These are phyloP conservation scores for Ganoderma meredithae DNA, from an alignment of 1,284 basidiomycete species.

Conservation along the genomic window DNA sequence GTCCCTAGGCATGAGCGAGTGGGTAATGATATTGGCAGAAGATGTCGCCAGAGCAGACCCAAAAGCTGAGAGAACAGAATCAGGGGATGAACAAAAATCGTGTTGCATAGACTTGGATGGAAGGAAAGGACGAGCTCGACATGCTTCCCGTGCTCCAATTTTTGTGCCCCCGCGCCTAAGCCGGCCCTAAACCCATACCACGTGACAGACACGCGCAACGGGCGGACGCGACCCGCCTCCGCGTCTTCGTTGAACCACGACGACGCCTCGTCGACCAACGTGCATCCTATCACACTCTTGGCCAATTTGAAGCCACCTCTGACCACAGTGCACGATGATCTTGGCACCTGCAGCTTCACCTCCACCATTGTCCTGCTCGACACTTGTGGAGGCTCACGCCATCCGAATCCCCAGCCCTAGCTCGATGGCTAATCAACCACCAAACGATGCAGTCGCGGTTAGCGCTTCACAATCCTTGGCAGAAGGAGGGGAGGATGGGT, in stretches of 20 bases:
- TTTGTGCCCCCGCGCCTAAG: conserved; percentile 8
- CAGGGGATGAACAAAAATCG: not conserved
- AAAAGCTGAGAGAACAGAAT: not conserved
- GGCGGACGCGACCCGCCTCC: not conserved
- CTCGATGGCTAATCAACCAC: not conserved
- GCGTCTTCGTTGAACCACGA: not conserved
- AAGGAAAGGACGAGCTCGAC: not conserved
- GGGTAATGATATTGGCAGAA: conserved; percentile 17
- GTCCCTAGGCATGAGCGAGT: conserved; percentile 45
- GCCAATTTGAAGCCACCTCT: not conserved
- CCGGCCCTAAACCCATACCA: conserved; percentile 25
- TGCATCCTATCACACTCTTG: not conserved
- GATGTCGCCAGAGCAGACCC: not conserved
- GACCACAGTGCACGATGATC: conserved; percentile 2
- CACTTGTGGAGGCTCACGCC: not conserved
- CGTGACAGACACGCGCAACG: conserved; percentile 11
- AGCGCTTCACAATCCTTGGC: not conserved
- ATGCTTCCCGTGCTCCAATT: not conserved
- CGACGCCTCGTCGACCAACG: not conserved
- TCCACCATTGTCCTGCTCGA: not conserved
- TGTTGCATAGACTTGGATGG: not conserved
- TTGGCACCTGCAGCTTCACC: conserved; percentile 9
- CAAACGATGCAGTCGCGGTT: not conserved
- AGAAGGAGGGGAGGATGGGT: not conserved
- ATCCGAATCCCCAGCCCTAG: not conserved